Evolutionary conservation across 1,284 basidiomycete genomes (phyloP).

Genomic region (Pascua guehoae): DNA sequence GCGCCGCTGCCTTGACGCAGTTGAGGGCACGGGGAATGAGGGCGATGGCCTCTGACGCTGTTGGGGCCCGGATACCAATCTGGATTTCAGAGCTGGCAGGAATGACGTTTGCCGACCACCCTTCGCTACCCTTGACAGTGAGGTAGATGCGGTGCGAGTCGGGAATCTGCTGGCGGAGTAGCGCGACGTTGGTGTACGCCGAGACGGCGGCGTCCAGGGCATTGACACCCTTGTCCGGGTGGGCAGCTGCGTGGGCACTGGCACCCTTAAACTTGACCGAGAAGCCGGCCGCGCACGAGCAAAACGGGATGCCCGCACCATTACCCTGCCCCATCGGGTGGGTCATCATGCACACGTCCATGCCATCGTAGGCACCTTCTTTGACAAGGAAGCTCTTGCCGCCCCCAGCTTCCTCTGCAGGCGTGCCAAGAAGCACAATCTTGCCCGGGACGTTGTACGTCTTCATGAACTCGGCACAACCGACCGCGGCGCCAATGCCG

Average conservation of each 20-base stretch:
- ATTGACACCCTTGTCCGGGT: slow-evolving; percentile 43
- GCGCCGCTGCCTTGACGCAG: slow-evolving; percentile 45
- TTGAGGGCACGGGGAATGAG: slow-evolving; percentile 34
- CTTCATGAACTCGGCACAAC: slow-evolving; percentile 37
- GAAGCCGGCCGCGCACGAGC: slow-evolving; percentile 16
- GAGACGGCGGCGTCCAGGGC: slow-evolving; percentile 52
- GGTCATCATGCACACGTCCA: slow-evolving; percentile 5
- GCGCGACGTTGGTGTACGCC: slow-evolving; percentile 49
- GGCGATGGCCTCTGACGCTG: slow-evolving; percentile 25
- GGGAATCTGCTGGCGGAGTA: slow-evolving; percentile 47
- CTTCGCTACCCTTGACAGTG: slow-evolving; percentile 5
- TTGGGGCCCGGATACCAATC: slow-evolving; percentile 37
- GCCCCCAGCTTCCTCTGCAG: slow-evolving; percentile 52
- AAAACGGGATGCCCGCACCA: slow-evolving; percentile 8
- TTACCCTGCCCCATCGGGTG: slow-evolving; percentile 8
- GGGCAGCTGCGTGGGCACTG: slow-evolving; percentile 20
- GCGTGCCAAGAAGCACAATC: slow-evolving; percentile 78
- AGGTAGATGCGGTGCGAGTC: slow-evolving; percentile 7
- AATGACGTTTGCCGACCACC: slow-evolving; percentile 40
- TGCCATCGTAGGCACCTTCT: slow-evolving; percentile 28
- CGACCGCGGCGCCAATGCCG: slow-evolving; percentile 40
- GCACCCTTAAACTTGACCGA: slow-evolving; percentile 19
- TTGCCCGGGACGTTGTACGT: slow-evolving; percentile 61
- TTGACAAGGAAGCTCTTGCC: slow-evolving; percentile 55
- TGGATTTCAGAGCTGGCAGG: slow-evolving; percentile 27